Conservation (phyloP, 176 grass and related monocot genomes). For the Bonia amplexicaulis region DNA sequence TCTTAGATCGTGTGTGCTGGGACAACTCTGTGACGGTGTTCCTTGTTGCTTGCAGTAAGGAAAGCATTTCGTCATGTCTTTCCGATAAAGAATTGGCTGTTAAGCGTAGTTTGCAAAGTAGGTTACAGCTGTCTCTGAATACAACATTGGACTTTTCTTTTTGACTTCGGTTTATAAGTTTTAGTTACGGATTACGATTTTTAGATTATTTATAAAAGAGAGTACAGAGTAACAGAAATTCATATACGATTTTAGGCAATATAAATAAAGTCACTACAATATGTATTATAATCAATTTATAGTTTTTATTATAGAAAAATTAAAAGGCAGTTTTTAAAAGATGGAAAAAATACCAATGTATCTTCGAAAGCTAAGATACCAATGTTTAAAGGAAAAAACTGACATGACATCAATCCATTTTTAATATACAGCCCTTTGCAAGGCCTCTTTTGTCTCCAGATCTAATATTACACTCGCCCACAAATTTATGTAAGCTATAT, state of each 20-base stretch:
- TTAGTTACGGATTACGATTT: too few species aligned
- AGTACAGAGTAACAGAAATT: too few species aligned
- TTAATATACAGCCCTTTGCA: not conserved
- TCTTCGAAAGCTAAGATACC: not conserved
- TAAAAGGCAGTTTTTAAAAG: accelerated
- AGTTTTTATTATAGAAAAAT: too few species aligned
- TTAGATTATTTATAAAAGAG: accelerated
- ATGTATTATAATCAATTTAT: too few species aligned
- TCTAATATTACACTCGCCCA: not conserved
- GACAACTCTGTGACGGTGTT: not conserved
- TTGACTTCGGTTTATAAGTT: accelerated
- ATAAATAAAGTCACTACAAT: too few species aligned
- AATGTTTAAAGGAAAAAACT: not conserved
- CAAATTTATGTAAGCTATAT: not conserved
- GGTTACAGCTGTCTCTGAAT: not conserved
- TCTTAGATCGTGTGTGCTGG: not conserved
- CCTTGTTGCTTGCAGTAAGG: not conserved
- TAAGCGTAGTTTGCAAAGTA: not conserved
- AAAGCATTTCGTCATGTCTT: not conserved
- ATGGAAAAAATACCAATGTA: not conserved
- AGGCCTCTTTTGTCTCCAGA: not conserved
- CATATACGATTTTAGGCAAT: accelerated
- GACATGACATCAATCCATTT: not conserved
- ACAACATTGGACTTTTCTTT: too few species aligned
- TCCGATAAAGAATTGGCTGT: not conserved